phyloP scores from a whole-genome alignment of 75 land plant genomes.

The Chamaecyparis obtusa region DNA sequence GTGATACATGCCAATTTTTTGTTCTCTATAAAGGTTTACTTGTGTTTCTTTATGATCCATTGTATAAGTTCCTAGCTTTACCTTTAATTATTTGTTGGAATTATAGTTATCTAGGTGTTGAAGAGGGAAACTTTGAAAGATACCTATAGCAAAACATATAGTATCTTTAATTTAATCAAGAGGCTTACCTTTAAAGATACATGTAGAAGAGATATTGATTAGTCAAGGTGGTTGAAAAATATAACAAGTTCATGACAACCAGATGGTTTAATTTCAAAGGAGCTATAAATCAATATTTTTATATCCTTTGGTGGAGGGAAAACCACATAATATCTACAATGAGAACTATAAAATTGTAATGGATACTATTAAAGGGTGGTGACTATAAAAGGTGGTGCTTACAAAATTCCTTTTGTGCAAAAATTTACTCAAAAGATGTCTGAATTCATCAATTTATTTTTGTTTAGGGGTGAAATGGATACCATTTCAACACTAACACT shows the following conservation, averaged over 20 bases:
- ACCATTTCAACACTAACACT: too few relatives aligned
- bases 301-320: neutral
- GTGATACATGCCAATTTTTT: neutral
- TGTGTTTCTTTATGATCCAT: neutral
- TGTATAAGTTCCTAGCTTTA: neutral
- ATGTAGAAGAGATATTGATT: neutral
- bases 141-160: neutral
- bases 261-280: neutral
- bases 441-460: too few relatives aligned
- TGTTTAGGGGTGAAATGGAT: too few relatives aligned
- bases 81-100: neutral
- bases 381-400: too few relatives aligned
- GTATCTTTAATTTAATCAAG: neutral
- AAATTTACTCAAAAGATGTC: too few relatives aligned
- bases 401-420: too few relatives aligned
- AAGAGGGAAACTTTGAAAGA: neutral
- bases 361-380: neutral
- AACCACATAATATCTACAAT: neutral
- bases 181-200: neutral
- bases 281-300: neutral
- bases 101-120: neutral
- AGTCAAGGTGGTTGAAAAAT: neutral
- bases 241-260: neutral
- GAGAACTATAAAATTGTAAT: neutral
- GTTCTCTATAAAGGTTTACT: neutral